phyloP scores from a whole-genome alignment of 2,329 filamentous ascomycete species.

The Phaeomoniella chlamydospora region DNA sequence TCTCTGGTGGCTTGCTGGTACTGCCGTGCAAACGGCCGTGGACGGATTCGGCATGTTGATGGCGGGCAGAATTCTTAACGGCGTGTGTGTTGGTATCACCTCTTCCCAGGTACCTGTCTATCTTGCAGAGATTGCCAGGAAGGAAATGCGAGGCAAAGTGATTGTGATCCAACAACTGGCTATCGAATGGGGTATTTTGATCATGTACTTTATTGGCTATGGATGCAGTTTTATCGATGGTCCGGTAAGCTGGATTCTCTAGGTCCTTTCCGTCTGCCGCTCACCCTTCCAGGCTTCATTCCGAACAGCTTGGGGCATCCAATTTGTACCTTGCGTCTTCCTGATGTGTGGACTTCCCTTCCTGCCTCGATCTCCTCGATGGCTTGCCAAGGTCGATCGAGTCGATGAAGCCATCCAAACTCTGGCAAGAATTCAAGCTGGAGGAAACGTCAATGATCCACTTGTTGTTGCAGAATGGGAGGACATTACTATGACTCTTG shows the following conservation, averaged over 20 bases:
- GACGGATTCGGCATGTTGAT: constrained; percentile 24
- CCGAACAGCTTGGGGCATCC: constrained; percentile 31
- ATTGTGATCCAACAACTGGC: constrained; percentile 30
- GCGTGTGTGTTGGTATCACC: constrained; percentile 23
- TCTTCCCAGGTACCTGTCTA: constrained; percentile 30
- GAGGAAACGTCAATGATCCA: constrained; percentile 28
- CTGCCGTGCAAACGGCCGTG: constrained; percentile 23
- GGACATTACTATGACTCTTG: constrained; percentile 27
- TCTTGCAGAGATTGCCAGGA: constrained; percentile 26
- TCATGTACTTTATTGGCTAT: constrained; percentile 35
- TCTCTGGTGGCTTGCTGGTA: constrained; percentile 33
- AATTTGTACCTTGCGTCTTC: constrained; percentile 28
- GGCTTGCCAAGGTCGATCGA: constrained; percentile 32
- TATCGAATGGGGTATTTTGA: constrained; percentile 29
- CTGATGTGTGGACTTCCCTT: constrained; percentile 30
- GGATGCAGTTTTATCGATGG: constrained; percentile 27
- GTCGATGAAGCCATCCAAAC: constrained; percentile 28
- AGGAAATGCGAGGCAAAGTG: constrained; percentile 25
- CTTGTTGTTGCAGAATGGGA: constrained; percentile 34
- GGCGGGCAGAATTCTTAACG: constrained; percentile 14
- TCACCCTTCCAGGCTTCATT: constrained; percentile 20
- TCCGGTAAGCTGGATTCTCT: constrained; percentile 4
- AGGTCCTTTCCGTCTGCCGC: background rate
- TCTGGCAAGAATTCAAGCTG: constrained; percentile 30
- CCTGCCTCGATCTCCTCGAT: constrained; percentile 31